These are phyloP conservation scores for Pseudotsuga menziesii DNA, from an alignment of 75 land plant species.

Conservation along the genomic window DNA sequence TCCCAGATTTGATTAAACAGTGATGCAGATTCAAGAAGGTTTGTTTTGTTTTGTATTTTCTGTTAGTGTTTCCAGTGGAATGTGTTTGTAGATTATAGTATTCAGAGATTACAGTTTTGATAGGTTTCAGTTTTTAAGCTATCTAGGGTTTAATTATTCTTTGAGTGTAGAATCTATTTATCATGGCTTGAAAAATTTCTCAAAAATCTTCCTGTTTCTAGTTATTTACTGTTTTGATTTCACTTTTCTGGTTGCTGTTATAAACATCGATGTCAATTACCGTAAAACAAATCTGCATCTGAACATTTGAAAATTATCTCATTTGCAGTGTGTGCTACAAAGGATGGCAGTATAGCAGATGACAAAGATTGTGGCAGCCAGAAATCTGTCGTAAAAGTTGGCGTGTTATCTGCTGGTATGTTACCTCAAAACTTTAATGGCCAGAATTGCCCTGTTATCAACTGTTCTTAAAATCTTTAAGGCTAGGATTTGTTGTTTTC, in stretches of 20 bases:
- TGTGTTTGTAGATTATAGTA: no score
- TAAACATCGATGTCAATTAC: neutral
- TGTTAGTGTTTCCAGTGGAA: no score
- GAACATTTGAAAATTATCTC: neutral
- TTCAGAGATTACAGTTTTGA: no score
- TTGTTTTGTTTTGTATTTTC: no score
- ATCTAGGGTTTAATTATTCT: no score
- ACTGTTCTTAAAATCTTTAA: neutral
- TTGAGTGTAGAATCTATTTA: no score
- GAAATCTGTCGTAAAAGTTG: neutral
- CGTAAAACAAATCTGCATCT: neutral
- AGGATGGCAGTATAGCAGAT: neutral
- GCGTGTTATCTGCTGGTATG: constrained; percentile 7
- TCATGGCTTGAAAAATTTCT: no score
- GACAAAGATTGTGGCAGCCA: neutral
- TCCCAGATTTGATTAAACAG: no score
- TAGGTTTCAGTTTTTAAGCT: no score
- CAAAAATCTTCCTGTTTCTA: neutral
- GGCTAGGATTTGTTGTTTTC: neutral
- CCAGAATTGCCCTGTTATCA: no score
- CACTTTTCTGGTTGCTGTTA: neutral
- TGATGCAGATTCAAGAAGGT: no score
- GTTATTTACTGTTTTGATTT: neutral
- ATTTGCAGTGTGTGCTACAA: constrained; percentile 4
- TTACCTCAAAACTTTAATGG: no score